Base-by-base conservation (phyloP, 495 filamentous ascomycete genomes). In the Elaphomyces granulatus region DNA sequence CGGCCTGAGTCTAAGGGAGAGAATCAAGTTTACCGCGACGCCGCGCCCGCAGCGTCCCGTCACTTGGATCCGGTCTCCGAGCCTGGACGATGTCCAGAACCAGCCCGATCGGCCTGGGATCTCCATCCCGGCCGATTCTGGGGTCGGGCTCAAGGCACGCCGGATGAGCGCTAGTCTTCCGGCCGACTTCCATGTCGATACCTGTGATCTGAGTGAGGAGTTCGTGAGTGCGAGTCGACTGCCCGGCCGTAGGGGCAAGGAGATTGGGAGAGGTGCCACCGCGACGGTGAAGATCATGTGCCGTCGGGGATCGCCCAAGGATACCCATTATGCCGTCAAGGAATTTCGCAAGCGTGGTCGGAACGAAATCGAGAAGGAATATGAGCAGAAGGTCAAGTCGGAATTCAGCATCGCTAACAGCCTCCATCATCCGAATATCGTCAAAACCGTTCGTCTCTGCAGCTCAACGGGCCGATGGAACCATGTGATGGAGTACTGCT, bases 401-500 rank as follows among this genome's bases (percentile, higher is more conserved):
- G 83, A 88, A 53, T 88, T 71, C 61, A 79, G 73, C 53, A 77
- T 86, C 38, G 78, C 78, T 33, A 81, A 81, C 58, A 80, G 75
- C 45, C 54, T 83, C 42, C 67, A 77, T 49, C 83, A 88, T 53
- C 82, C 82, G 14, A 87, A 86, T 51, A 80, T 87, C 42, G 77
- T 87, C 46, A 71, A 77, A 48, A 85, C 80, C 0, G 61, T 80
- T 16, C 72, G 75, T 7, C 59, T 88, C 12, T 84, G 82, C 57
- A 74, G 66, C 20, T 65, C 80, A 46, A 64, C 66, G 20, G 64
- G 61, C 15, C 69, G 73, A 21, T 86, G 78, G 78, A 81, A 80
- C 51, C 79, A 86, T 51, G 82, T 87, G 38, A 88, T 88, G 83
- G 82, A 88, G 52, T 87, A 77, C 45, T 88, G 83, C 60, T 59